Percentiles rank a stretch among this genome's conserved stretches.
These are phyloP conservation scores for Lagenaria siceraria DNA, from an alignment of 306 rosid species.

Conservation along the genomic window DNA sequence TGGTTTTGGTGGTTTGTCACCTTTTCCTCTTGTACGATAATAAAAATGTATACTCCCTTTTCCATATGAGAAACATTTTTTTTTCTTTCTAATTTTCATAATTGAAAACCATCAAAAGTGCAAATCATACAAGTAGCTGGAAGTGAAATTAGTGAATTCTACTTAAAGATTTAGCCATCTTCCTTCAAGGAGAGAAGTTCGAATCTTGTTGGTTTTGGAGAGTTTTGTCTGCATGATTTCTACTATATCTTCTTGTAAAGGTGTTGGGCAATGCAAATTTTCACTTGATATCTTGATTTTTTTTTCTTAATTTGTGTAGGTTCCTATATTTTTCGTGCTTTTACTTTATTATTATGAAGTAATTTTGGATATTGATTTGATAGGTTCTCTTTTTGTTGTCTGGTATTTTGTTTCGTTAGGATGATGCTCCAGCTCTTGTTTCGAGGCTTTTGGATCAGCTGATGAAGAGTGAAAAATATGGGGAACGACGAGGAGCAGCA, in stretches of 20 bases:
- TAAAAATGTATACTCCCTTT: no score
- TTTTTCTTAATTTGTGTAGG: neutral
- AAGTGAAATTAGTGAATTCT: no score
- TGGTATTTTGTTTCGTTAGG: constrained; percentile 30
- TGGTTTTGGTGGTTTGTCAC: neutral
- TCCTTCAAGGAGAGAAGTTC: no score
- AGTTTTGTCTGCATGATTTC: no score
- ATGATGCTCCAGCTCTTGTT: constrained; percentile 70
- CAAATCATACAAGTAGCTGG: no score
- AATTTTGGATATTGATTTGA: neutral
- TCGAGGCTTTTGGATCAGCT: constrained; percentile 67
- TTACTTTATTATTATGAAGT: neutral
- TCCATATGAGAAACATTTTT: no score
- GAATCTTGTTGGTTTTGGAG: no score
- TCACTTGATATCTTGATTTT: neutral
- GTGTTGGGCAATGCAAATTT: neutral
- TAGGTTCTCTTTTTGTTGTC: neutral
- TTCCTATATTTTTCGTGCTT: neutral
- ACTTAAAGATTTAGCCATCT: no score
- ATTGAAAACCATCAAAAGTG: no score
- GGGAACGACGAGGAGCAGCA: constrained; percentile 97
- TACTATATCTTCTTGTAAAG: no score
- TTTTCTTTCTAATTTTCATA: no score
- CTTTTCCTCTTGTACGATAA: neutral
- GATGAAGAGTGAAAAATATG: constrained; percentile 88